Percentiles rank a stretch among this genome's conserved stretches.
Conservation (phyloP, 192 early-diverging fungal genomes). For the Umbelopsis sp. region DNA sequence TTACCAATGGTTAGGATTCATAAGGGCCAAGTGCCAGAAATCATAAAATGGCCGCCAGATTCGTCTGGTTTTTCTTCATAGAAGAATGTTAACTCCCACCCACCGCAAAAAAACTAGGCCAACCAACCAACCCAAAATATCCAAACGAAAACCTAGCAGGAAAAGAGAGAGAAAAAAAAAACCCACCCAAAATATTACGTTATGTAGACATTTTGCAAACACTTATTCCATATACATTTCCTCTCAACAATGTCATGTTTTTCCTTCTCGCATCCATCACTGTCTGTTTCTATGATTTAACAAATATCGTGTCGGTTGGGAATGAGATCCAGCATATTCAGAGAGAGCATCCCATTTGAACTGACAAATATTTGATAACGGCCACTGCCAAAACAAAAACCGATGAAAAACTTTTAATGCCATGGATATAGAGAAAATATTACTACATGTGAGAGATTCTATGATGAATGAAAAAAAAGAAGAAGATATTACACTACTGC, state of each 20-base stretch:
- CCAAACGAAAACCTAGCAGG: too few species aligned
- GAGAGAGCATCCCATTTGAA: too few species aligned
- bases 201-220: neutral
- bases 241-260: neutral
- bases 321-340: too few species aligned
- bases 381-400: neutral
- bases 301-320: neutral
- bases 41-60: neutral
- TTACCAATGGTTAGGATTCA: constrained; percentile 39
- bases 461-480: neutral
- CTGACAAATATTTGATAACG: too few species aligned
- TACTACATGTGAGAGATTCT: constrained; percentile 6
- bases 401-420: constrained; percentile 2
- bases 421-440: constrained; percentile 7
- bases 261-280: neutral
- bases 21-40: constrained; percentile 27
- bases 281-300: neutral
- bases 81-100: too few species aligned
- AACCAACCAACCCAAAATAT: neutral
- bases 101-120: too few species aligned
- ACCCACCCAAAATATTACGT: neutral
- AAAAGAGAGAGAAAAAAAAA: too few species aligned
- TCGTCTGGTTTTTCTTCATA: too few species aligned
- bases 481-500: neutral
- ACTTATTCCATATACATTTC: neutral